A percentile compares a stretch with the other conserved stretches of the same genome.
phyloP scores from a whole-genome alignment of 306 rosid genomes.

The Cercis canadensis region DNA sequence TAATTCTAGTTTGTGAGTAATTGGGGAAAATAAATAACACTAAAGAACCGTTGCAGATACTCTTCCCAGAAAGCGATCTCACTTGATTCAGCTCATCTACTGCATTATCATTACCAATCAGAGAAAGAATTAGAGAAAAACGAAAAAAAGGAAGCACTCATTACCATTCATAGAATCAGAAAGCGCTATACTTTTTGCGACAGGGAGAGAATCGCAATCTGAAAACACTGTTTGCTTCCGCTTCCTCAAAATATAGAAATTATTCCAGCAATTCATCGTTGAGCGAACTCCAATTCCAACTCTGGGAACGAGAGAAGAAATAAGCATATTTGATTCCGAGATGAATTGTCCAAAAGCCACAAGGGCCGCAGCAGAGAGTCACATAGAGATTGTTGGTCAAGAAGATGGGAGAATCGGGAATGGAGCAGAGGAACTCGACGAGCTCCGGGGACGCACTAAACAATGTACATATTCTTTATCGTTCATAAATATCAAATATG shows the following conservation, averaged over 20 bases:
- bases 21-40: constrained; percentile 27
- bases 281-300: background rate
- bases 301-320: background rate
- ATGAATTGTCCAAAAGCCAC: constrained; percentile 27
- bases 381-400: constrained; percentile 38
- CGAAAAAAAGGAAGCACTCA: no score
- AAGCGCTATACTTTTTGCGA: constrained; percentile 27
- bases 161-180: constrained; percentile 34
- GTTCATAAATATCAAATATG: no score
- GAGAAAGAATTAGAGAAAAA: background rate
- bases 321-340: background rate
- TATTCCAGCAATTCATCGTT: background rate
- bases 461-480: no score
- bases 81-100: constrained; percentile 27
- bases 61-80: background rate
- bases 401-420: constrained; percentile 48
- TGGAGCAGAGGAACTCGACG: constrained; percentile 43
- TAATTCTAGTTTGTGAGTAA: background rate
- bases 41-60: constrained; percentile 18
- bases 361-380: constrained; percentile 35
- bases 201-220: constrained; percentile 11
- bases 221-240: constrained; percentile 26
- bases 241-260: constrained; percentile 20
- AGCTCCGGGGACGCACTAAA: constrained; percentile 40
- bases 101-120: constrained; percentile 15